Conservation (phyloP, 768 basidiomycete genomes). For the Podaxis sp. region DNA sequence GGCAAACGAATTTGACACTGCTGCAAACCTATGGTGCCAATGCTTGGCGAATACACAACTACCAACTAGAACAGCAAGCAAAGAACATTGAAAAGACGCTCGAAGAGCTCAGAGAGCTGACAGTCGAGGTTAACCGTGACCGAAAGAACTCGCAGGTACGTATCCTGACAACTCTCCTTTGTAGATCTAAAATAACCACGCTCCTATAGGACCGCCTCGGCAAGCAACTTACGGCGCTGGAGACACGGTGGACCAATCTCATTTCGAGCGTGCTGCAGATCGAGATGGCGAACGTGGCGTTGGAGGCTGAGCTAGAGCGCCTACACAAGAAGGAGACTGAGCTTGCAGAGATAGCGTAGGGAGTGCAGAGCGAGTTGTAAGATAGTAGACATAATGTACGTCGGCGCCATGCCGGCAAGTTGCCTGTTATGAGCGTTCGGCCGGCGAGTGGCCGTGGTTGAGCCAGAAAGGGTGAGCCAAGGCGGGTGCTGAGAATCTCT, state of each 20-base stretch:
- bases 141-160: slow-evolving; percentile 83
- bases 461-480: slow-evolving; percentile 20
- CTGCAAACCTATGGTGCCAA: slow-evolving; percentile 87
- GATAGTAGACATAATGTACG: background rate
- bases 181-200: slow-evolving; percentile 3
- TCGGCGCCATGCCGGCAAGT: slow-evolving; percentile 15
- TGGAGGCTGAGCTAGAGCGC: slow-evolving; percentile 77
- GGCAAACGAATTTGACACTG: slow-evolving; percentile 81
- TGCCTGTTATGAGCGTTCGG: slow-evolving; percentile 17
- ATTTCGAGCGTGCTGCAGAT: slow-evolving; percentile 90
- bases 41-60: slow-evolving; percentile 91
- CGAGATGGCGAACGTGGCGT: slow-evolving; percentile 90
- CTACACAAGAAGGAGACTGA: slow-evolving; percentile 62
- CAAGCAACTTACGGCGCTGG: slow-evolving; percentile 74
- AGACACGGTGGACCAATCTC: slow-evolving; percentile 91
- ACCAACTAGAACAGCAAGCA: slow-evolving; percentile 75
- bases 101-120: slow-evolving; percentile 77
- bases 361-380: background rate
- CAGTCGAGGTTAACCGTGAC: slow-evolving; percentile 84
- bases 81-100: slow-evolving; percentile 68
- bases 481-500: slow-evolving; percentile 10
- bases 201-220: slow-evolving; percentile 68
- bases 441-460: slow-evolving; percentile 21
- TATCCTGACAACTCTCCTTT: slow-evolving; percentile 8
- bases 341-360: slow-evolving; percentile 43